Base-by-base conservation (phyloP, 345 rosid species). In the Gossypioides kirkii region DNA sequence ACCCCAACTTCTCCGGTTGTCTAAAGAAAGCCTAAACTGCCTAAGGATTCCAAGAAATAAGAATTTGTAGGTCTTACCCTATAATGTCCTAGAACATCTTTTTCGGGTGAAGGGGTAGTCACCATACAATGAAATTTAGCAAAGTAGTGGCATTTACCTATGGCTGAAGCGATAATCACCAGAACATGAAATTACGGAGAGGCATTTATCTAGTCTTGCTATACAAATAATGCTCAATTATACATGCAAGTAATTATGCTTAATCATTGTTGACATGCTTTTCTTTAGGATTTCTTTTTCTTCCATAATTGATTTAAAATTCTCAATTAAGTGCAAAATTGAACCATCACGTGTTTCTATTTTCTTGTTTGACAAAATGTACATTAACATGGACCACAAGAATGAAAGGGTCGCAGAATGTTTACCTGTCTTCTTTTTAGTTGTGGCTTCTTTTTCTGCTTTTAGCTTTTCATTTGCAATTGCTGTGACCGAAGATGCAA, bases 401-500 rank as follows among this genome's bases (percentile, higher is more conserved):
- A 13, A 23, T 12, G 3, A 73, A 55, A n/a, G 10, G 14, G 43
- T n/a, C 2, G 10, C 43, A 8, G 42, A 46, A 12, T 7, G 16
- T 47, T 66, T 79, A 94, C 97, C 97, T 82, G 88, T 56, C 85
- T 89, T 94, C 90, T 86, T 94, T 85, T 87, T 92, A 75, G 88
- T 85, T 75, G 86, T 82, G 82, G 94, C 90, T 78, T 94, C 98
- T 84, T 87, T 94, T 84, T 92, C 98, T 0, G 86, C 95, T 77
- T 94, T 94, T 62, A 89, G 76, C 73, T 92, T 94, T 81, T 94
- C 98, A 82, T 90, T 94, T 18, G 91, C 97, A 78, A 94, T 88
- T 43, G 98, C 90, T 65, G 89, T 83, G 70, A 94, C 53, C 10
- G 98, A 87, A 60, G 98, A 87, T 1, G 96, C 89, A 77, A 94